These are phyloP conservation scores for Tricholoma bakamatsutake DNA, from an alignment of 768 basidiomycete genomes.

Conservation along the genomic window DNA sequence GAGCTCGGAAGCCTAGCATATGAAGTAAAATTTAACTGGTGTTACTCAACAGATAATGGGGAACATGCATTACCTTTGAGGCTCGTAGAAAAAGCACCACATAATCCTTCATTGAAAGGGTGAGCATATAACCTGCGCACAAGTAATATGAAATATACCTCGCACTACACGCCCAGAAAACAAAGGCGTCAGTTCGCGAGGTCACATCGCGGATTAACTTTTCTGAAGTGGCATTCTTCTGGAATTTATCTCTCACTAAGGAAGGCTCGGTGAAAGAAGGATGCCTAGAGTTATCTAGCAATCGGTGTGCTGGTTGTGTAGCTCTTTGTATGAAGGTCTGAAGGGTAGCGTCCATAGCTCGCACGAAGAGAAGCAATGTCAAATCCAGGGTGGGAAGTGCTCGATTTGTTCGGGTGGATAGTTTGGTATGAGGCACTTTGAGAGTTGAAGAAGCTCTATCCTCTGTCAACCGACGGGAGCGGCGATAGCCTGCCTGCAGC, in stretches of 20 bases:
- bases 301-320: constrained; percentile 6
- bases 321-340: constrained; percentile 43
- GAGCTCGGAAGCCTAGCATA: constrained; percentile 47
- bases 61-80: constrained; percentile 45
- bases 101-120: constrained; percentile 53
- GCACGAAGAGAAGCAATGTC: constrained; percentile 60
- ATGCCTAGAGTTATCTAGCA: not conserved
- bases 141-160: constrained; percentile 39
- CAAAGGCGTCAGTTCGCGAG: constrained; percentile 54
- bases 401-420: constrained; percentile 9
- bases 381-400: constrained; percentile 61
- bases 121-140: not conserved
- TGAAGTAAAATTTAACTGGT: not conserved
- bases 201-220: constrained; percentile 24
- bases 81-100: constrained; percentile 86
- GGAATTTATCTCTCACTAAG: constrained; percentile 16
- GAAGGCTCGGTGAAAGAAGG: constrained; percentile 10
- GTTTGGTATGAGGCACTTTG: constrained; percentile 4
- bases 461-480: constrained; percentile 22
- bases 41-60: not conserved
- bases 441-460: constrained; percentile 1
- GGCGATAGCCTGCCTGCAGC: constrained; percentile 44
- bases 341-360: constrained; percentile 58
- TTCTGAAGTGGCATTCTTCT: constrained; percentile 21
- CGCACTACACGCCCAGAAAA: constrained; percentile 76